Conservation (phyloP, 1,284 basidiomycete species). For the Ganoderma sinense region DNA sequence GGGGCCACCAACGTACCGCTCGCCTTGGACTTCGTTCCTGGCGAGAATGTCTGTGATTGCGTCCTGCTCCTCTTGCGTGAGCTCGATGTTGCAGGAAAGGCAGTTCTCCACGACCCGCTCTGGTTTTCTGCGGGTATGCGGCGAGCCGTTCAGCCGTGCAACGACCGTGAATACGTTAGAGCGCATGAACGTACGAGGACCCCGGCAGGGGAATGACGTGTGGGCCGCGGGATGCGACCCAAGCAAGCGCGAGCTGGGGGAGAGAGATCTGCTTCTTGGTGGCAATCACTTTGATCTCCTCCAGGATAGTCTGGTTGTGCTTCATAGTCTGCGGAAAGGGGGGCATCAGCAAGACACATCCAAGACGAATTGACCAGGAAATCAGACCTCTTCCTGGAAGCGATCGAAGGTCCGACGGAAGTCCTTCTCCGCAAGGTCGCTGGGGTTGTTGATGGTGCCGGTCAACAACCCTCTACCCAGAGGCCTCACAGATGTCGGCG, state of each 20-base stretch:
- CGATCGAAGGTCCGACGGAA: not conserved
- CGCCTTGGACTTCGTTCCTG: slow-evolving; percentile 37
- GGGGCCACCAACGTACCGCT: slow-evolving; percentile 30
- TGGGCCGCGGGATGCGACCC: slow-evolving; percentile 56
- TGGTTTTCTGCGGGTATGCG: slow-evolving; percentile 33
- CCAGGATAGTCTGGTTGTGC: slow-evolving; percentile 56
- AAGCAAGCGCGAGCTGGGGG: slow-evolving; percentile 69
- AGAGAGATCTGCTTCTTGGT: slow-evolving; percentile 56
- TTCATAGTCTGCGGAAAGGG: slow-evolving; percentile 44
- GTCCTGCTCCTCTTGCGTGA: slow-evolving; percentile 48
- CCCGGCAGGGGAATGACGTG: slow-evolving; percentile 65
- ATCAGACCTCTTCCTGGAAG: not conserved
- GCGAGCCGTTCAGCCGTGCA: not conserved
- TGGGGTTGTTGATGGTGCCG: slow-evolving; percentile 52
- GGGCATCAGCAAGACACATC: slow-evolving; percentile 46
- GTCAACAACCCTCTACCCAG: slow-evolving; percentile 66
- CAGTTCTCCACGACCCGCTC: slow-evolving; percentile 56
- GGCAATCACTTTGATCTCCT: slow-evolving; percentile 54
- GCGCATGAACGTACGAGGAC: slow-evolving; percentile 45
- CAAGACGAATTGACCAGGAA: slow-evolving; percentile 27
- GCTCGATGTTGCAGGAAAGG: slow-evolving; percentile 49
- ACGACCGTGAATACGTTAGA: slow-evolving; percentile 12
- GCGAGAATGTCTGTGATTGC: slow-evolving; percentile 42
- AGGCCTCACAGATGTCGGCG: slow-evolving; percentile 38
- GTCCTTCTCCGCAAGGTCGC: slow-evolving; percentile 49